Base-by-base conservation (phyloP, 352 stramenopile species). In the Phytopythium litorale region DNA sequence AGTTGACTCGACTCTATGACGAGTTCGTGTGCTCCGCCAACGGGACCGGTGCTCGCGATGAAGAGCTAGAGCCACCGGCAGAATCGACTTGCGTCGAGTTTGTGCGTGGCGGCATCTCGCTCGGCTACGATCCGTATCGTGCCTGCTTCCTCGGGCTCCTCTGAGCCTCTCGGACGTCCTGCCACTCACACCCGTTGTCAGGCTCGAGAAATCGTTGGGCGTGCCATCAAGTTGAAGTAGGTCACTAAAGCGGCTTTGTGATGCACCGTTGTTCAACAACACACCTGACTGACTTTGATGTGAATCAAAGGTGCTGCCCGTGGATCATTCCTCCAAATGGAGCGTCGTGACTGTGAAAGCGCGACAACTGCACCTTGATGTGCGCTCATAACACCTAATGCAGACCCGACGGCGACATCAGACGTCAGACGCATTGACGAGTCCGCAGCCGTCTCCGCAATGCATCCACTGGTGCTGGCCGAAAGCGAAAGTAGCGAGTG, bases 71-170 rank as follows among this genome's bases (percentile, higher is more conserved):
- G n/a, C 53, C 37, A 32, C 53, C 53, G 19, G 4, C 21, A 21
- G 53, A 58, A 21, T 46, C 32, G 53, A 45, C 35, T n/a, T 58
- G 53, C 53, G 53, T 58, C 53, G 53, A 58, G 53, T 58, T 58
- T 19, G 37, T 8, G 32, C 53, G 53, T 3, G 12, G 19, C 19
- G 53, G 35, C 2, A 40, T 58, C 53, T 48, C 32, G 53, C 53
- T 58, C 35, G 53, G 53, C 8, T 58, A 58, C 35, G 53, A 58
- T 37, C 53, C 53, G 12, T 58, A 43, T 21, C 53, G 53, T 19
- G 53, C 33, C 32, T 58, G 53, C 32, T 58, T 58, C 53, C 32
- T 58, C 23, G 53, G 53, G 8, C 53, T 58, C 18, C 53, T 58
- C 12, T 58, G 35, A 56, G 3, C 42, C 7, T 25, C 19, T 15